Conservation (phyloP, 495 filamentous ascomycete genomes). For the Penicillium macrosclerotiorum region DNA sequence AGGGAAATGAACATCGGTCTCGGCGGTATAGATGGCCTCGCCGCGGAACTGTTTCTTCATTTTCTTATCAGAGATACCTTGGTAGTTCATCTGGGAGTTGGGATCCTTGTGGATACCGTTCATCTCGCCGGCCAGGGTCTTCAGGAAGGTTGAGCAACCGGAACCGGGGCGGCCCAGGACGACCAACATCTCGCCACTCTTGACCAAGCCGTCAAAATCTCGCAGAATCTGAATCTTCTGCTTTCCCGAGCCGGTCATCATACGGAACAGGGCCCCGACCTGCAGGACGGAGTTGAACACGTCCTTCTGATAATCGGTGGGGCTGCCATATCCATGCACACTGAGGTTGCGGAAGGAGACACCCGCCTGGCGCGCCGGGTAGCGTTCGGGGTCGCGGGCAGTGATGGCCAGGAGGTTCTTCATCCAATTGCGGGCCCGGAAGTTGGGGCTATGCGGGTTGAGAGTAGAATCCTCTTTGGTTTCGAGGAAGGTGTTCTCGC, state of each 20-base stretch:
- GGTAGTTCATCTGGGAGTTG: constrained; percentile 64
- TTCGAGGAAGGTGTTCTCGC: constrained; percentile 46
- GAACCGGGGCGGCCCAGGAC: constrained; percentile 75
- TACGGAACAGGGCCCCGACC: constrained; percentile 43
- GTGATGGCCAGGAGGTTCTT: constrained; percentile 49
- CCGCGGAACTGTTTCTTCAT: constrained; percentile 67
- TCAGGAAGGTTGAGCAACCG: constrained; percentile 72
- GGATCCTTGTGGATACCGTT: constrained; percentile 66
- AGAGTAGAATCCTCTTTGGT: constrained; percentile 40
- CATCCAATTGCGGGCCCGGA: constrained; percentile 51
- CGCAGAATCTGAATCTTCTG: constrained; percentile 68
- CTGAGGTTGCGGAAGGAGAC: constrained; percentile 60
- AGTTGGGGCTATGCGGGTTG: constrained; percentile 46
- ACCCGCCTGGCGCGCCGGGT: constrained; percentile 44
- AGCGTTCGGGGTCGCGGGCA: constrained; percentile 47
- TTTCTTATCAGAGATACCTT: constrained; percentile 72
- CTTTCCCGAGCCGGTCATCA: constrained; percentile 44
- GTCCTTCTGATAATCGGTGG: constrained; percentile 82
- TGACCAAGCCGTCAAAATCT: constrained; percentile 69
- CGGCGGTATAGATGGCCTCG: constrained; percentile 63
- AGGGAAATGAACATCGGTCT: constrained; percentile 67
- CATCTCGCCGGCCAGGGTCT: constrained; percentile 67
- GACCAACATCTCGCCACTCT: constrained; percentile 76
- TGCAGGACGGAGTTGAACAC: constrained; percentile 67
- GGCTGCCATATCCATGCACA: constrained; percentile 72